Evolutionary conservation across 169 alveolate genomes (phyloP).

Genomic region (Theileria annulata): DNA sequence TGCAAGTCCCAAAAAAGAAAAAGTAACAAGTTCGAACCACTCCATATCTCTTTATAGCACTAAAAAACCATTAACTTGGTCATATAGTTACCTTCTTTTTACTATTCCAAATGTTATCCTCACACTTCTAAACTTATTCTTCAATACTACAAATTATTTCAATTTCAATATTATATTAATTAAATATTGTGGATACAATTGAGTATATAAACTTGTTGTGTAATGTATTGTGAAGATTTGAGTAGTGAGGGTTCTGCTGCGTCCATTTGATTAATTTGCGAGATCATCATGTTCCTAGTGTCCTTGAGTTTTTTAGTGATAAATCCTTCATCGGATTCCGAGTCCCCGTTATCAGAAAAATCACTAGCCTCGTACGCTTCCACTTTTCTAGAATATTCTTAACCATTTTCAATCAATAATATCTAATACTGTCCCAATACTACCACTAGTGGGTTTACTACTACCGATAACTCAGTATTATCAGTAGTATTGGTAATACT

Average conservation of each 20-base stretch:
- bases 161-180: neutral
- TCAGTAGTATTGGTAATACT: no score
- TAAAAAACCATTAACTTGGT: neutral
- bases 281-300: constrained; percentile 66
- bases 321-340: neutral
- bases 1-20: constrained; percentile 37
- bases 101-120: constrained; percentile 29
- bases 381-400: neutral
- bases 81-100: constrained; percentile 30
- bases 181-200: neutral
- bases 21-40: constrained; percentile 59
- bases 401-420: neutral
- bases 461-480: neutral
- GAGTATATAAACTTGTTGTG: constrained; percentile 23
- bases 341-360: neutral
- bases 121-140: constrained; percentile 45
- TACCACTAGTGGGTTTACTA: neutral
- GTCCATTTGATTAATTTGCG: constrained; percentile 59
- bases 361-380: neutral
- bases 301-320: constrained; percentile 44
- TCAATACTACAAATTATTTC: constrained; percentile 30
- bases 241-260: constrained; percentile 63
- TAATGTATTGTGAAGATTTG: constrained; percentile 54
- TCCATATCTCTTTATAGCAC: constrained; percentile 66
- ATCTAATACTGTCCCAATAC: neutral